A percentile compares a stretch with the other conserved stretches of the same genome.
Evolutionary conservation across 257 asterid genomes (phyloP).

Genomic region (Agastache rugosa): DNA sequence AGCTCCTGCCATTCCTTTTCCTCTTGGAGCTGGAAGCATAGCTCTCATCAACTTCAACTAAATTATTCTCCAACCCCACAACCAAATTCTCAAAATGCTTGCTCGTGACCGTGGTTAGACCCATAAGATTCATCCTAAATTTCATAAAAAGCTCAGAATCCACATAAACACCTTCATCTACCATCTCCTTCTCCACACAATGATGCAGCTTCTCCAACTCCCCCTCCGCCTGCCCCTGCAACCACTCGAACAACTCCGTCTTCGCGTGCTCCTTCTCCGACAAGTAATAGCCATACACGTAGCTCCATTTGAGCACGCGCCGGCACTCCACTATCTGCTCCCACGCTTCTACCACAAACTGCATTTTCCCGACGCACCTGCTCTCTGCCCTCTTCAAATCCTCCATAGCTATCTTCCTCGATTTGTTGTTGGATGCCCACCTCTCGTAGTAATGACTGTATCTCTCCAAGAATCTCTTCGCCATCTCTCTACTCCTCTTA

Average conservation of each 20-base stretch:
- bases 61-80: conserved; percentile 38
- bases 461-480: neutral
- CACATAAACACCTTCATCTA: no score
- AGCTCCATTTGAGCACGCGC: no score
- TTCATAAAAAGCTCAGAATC: no score
- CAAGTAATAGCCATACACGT: no score
- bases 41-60: conserved; percentile 30
- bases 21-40: neutral
- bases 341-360: no score
- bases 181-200: no score
- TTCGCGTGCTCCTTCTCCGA: no score
- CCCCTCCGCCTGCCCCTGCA: no score
- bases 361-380: neutral
- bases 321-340: no score
- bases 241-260: no score
- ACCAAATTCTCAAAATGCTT: conserved; percentile 37
- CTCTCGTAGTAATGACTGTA: conserved; percentile 35
- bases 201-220: no score
- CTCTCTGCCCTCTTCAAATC: conserved; percentile 16
- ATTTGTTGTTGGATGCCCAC: neutral
- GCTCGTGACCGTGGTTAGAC: neutral
- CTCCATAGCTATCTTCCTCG: neutral
- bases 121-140: neutral
- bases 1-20: neutral
- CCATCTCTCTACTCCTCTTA: neutral